These are phyloP conservation scores for Aurinia saxatilis DNA, from an alignment of 345 rosid species.

Conservation along the genomic window DNA sequence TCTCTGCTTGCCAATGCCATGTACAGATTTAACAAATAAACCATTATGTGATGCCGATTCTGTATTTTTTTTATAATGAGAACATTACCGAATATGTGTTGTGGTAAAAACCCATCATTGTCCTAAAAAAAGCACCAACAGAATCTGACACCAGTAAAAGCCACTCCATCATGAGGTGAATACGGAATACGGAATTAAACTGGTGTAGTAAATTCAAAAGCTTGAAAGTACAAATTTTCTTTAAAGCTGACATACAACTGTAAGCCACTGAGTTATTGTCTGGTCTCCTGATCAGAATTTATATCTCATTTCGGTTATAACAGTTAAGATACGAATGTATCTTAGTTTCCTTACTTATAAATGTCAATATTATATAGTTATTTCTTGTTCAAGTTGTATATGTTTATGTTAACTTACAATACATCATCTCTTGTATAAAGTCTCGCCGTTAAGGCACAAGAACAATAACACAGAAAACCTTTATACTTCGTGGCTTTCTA, in stretches of 20 bases:
- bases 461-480: too few relatives aligned
- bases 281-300: slow-evolving; percentile 1
- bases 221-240: background rate
- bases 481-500: too few relatives aligned
- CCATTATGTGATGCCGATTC: background rate
- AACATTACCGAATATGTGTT: too few relatives aligned
- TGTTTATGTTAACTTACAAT: too few relatives aligned
- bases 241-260: background rate
- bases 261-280: background rate
- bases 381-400: too few relatives aligned
- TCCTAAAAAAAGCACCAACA: slow-evolving; percentile 4
- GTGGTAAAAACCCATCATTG: slow-evolving; percentile 12
- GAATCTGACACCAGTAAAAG: slow-evolving; percentile 13
- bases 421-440: too few relatives aligned
- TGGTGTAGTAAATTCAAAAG: slow-evolving; percentile 1
- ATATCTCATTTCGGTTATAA: slow-evolving; percentile 8
- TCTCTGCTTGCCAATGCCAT: background rate
- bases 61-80: too few relatives aligned
- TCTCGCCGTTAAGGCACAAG: too few relatives aligned
- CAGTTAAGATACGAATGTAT: too few relatives aligned
- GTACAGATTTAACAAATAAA: too few relatives aligned
- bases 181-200: slow-evolving; percentile 2
- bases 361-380: too few relatives aligned
- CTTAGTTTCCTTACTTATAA: too few relatives aligned
- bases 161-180: slow-evolving; percentile 2